phyloP scores from a whole-genome alignment of 441 rosid genomes.

The Adansonia rubrostipa region DNA sequence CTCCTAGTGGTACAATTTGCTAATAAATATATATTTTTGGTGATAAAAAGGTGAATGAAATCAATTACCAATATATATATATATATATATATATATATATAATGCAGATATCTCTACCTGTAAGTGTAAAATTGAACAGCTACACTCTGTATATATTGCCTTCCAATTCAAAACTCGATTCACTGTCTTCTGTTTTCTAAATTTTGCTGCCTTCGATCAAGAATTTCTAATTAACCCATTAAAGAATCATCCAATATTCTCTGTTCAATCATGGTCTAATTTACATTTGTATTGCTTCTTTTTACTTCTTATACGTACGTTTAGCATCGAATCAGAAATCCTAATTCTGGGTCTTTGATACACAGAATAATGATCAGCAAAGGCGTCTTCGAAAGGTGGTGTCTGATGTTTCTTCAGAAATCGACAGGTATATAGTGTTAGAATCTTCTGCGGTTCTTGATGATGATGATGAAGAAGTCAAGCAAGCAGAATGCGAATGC shows the following conservation, averaged over 20 bases:
- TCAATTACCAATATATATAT: neutral
- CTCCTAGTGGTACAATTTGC: constrained; percentile 38
- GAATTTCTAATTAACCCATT: neutral
- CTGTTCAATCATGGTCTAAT: constrained; percentile 16
- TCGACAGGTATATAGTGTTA: constrained; percentile 22
- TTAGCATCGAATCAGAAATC: neutral
- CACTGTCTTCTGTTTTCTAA: neutral
- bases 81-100: neutral
- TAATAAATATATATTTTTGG: neutral
- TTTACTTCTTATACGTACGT: neutral
- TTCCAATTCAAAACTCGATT: neutral
- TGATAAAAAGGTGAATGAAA: constrained; percentile 24
- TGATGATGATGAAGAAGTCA: constrained; percentile 29
- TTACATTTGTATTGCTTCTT: neutral
- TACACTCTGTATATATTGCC: neutral
- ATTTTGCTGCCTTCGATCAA: neutral
- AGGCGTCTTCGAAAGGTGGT: constrained; percentile 35
- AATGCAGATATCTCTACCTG: constrained; percentile 15
- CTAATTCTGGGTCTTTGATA: neutral
- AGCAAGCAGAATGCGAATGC: constrained; percentile 39
- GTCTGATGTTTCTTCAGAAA: constrained; percentile 37
- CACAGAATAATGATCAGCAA: constrained; percentile 34
- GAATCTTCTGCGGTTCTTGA: constrained; percentile 7
- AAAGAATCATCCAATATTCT: neutral
- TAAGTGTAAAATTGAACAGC: constrained; percentile 30